These are phyloP conservation scores for Gastrolobium villosum DNA, from an alignment of 306 rosid genomes.

Conservation along the genomic window DNA sequence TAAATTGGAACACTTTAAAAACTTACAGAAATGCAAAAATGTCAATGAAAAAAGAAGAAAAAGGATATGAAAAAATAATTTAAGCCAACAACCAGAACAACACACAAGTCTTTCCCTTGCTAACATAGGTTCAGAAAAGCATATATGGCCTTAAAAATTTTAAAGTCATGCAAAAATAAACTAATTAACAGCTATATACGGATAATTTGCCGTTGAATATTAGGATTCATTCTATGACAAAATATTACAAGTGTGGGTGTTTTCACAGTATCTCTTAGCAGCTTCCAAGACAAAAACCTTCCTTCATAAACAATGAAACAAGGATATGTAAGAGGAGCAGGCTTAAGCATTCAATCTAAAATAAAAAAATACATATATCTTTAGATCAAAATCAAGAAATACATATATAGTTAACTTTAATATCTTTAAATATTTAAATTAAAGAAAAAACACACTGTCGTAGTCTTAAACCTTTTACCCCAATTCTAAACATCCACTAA, in stretches of 20 bases:
- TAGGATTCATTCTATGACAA: no score
- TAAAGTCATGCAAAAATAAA: neutral
- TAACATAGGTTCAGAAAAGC: neutral
- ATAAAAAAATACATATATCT: neutral
- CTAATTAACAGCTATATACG: no score
- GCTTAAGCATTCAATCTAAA: conserved; percentile 18
- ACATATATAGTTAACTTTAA: neutral
- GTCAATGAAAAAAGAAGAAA: neutral
- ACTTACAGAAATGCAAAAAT: neutral
- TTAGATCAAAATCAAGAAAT: neutral
- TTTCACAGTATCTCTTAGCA: neutral
- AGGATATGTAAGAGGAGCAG: neutral
- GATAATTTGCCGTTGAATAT: no score
- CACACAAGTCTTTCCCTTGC: neutral
- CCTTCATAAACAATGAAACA: neutral
- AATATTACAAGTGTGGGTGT: no score
- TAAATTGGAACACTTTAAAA: conserved; percentile 5
- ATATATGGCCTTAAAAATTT: neutral
- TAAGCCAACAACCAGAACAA: neutral
- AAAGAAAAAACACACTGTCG: neutral
- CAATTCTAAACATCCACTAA: conserved; percentile 37
- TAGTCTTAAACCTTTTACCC: conserved; percentile 14
- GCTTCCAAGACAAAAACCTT: neutral
- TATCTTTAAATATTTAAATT: neutral
- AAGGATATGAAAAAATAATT: neutral